Evolutionary conservation across 805 yeast genomes (phyloP).

Genomic region (Debaryomyces hansenii): DNA sequence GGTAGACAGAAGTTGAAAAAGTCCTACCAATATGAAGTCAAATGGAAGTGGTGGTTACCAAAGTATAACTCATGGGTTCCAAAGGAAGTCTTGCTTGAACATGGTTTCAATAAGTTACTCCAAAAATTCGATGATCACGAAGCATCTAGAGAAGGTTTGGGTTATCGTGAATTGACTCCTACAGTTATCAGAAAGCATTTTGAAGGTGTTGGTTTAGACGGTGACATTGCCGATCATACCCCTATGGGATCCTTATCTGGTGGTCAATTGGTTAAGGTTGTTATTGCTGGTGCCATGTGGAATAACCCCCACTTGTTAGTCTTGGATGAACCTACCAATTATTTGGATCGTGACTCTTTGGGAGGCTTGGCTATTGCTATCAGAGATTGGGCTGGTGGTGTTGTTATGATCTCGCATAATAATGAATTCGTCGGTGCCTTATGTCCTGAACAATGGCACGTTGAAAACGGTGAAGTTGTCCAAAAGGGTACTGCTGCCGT

Average conservation of each 20-base stretch:
- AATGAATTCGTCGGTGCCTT: slow-evolving; percentile 95
- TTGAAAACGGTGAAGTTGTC: slow-evolving; percentile 86
- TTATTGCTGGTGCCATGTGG: slow-evolving; percentile 99
- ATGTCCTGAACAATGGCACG: slow-evolving; percentile 98
- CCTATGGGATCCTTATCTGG: slow-evolving; percentile 96
- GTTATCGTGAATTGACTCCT: slow-evolving; percentile 63
- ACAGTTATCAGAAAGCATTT: slow-evolving; percentile 93
- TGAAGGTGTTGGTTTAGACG: slow-evolving; percentile 95
- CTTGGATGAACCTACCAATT: slow-evolving; percentile 97
- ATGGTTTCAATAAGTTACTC: slow-evolving; percentile 45
- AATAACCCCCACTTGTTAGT: slow-evolving; percentile 96
- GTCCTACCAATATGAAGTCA: slow-evolving; percentile 93
- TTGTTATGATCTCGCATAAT: slow-evolving; percentile 97
- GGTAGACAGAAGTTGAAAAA: slow-evolving; percentile 97
- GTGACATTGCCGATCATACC: slow-evolving; percentile 97
- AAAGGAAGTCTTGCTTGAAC: slow-evolving; percentile 74
- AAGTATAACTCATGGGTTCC: slow-evolving; percentile 93
- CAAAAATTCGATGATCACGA: slow-evolving; percentile 49
- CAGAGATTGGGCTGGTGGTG: slow-evolving; percentile 98
- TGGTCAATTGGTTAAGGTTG: slow-evolving; percentile 97
- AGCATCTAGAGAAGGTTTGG: slow-evolving; percentile 50
- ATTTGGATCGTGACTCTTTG: slow-evolving; percentile 94
- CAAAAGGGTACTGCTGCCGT: slow-evolving; percentile 78
- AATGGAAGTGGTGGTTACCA: slow-evolving; percentile 86
- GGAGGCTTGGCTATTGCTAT: slow-evolving; percentile 98